phyloP scores from a whole-genome alignment of 768 basidiomycete genomes.

The Tricholoma sp. region DNA sequence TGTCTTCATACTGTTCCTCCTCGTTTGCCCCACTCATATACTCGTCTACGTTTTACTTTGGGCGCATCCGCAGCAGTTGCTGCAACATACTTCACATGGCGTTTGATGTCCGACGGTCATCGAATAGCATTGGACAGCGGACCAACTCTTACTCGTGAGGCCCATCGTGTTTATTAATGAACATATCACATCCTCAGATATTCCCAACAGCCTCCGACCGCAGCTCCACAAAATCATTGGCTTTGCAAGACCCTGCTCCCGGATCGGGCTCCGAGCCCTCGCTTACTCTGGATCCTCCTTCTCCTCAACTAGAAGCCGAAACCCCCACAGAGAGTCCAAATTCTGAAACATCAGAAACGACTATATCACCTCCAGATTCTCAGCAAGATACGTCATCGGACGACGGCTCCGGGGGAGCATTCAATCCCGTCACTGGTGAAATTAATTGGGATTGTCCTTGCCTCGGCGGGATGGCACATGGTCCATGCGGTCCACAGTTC shows the following conservation, averaged over 20 bases:
- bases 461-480: constrained; percentile 97
- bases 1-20: constrained; percentile 41
- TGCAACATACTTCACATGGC: constrained; percentile 46
- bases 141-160: constrained; percentile 22
- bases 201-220: neutral
- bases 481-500: constrained; percentile 92
- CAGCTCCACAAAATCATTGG: neutral
- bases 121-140: constrained; percentile 45
- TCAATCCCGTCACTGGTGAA: constrained; percentile 95
- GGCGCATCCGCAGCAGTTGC: constrained; percentile 40
- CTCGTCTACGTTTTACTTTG: constrained; percentile 29
- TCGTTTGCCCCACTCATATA: constrained; percentile 17
- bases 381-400: constrained; percentile 8
- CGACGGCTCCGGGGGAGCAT: constrained; percentile 48
- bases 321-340: neutral
- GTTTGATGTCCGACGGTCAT: constrained; percentile 34
- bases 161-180: neutral
- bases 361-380: neutral
- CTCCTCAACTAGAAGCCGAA: constrained; percentile 6
- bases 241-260: neutral
- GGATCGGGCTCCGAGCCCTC: neutral
- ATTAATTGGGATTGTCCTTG: constrained; percentile 99
- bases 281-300: constrained; percentile 2
- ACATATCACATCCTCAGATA: neutral
- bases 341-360: neutral